Evolutionary conservation across 306 rosid species (phyloP).

Genomic region (Prunus mongolica): DNA sequence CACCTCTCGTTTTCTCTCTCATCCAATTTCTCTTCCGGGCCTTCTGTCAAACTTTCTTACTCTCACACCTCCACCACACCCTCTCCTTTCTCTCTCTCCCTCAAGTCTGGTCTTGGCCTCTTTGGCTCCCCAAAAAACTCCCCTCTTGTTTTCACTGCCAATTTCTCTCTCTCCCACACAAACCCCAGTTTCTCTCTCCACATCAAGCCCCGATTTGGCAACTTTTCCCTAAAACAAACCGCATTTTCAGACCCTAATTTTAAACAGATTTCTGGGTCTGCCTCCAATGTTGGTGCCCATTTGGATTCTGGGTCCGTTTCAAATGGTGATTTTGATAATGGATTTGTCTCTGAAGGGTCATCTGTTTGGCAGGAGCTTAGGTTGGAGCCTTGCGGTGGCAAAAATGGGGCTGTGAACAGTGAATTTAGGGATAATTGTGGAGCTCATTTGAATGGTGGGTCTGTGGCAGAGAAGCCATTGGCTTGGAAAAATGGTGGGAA

Average conservation of each 20-base stretch:
- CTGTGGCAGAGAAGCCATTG: constrained; percentile 24
- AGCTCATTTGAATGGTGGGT: constrained; percentile 19
- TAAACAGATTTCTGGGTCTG: constrained; percentile 26
- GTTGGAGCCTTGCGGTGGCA: constrained; percentile 47
- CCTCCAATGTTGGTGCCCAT: constrained; percentile 3
- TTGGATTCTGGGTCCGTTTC: constrained; percentile 20
- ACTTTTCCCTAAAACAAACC: constrained; percentile 58
- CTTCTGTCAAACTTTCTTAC: constrained; percentile 49
- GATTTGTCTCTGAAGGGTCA: constrained; percentile 34
- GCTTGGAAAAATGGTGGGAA: constrained; percentile 32
- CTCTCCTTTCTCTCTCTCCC: constrained; percentile 61
- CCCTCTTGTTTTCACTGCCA: constrained; percentile 72
- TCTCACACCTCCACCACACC: constrained; percentile 40
- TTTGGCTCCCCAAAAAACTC: constrained; percentile 70
- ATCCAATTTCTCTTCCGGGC: constrained; percentile 56
- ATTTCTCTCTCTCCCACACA: constrained; percentile 49
- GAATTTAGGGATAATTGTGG: constrained; percentile 12
- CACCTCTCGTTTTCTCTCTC: constrained; percentile 65
- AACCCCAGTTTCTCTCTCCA: constrained; percentile 68
- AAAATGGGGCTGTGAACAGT: constrained; percentile 9
- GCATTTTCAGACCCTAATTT: constrained; percentile 38
- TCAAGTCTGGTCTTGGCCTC: constrained; percentile 79
- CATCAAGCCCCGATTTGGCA: constrained; percentile 69
- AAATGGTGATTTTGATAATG: constrained; percentile 26
- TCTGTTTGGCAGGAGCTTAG: constrained; percentile 69